Evolutionary conservation across 805 yeast genomes (phyloP).

Genomic region (Yarrowia sp.): DNA sequence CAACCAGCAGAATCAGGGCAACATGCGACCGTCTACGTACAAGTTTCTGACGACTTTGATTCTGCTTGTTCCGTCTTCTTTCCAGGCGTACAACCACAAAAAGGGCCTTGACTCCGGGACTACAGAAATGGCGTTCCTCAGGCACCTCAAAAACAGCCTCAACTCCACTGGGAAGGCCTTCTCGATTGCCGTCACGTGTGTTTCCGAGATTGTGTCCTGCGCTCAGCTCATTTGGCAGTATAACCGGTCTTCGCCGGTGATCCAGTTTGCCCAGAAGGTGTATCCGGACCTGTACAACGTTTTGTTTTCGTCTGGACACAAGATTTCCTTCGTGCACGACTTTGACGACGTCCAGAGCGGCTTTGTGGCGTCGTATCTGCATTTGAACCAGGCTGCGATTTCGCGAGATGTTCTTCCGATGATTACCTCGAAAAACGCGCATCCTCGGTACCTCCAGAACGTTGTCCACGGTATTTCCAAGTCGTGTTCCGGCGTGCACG

Average conservation of each 20-base stretch:
- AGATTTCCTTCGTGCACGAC: not conserved
- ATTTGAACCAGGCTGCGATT: constrained; percentile 7
- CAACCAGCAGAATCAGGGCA: constrained; percentile 16
- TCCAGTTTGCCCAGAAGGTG: constrained; percentile 11
- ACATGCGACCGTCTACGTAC: not conserved
- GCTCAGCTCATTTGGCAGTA: constrained; percentile 24
- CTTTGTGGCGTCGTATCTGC: constrained; percentile 10
- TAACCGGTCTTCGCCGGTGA: not conserved
- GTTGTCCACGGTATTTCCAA: constrained; percentile 13
- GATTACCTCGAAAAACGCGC: constrained; percentile 7
- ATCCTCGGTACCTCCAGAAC: constrained; percentile 4
- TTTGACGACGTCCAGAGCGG: constrained; percentile 15
- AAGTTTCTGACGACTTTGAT: constrained; percentile 14
- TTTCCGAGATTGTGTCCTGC: constrained; percentile 19
- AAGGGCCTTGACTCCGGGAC: not conserved
- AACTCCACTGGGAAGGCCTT: constrained; percentile 23
- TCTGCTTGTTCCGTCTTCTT: constrained; percentile 3
- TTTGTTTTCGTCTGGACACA: constrained; percentile 9
- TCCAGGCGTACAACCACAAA: not conserved
- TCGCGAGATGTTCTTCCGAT: not conserved
- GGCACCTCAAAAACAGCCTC: constrained; percentile 16
- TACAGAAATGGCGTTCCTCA: constrained; percentile 4
- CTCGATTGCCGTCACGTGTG: constrained; percentile 7
- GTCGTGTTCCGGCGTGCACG: constrained; percentile 10
- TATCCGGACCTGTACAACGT: constrained; percentile 13